phyloP scores from a whole-genome alignment of 1,139 yeast species.

The Schwanniomyces etchellsii region DNA sequence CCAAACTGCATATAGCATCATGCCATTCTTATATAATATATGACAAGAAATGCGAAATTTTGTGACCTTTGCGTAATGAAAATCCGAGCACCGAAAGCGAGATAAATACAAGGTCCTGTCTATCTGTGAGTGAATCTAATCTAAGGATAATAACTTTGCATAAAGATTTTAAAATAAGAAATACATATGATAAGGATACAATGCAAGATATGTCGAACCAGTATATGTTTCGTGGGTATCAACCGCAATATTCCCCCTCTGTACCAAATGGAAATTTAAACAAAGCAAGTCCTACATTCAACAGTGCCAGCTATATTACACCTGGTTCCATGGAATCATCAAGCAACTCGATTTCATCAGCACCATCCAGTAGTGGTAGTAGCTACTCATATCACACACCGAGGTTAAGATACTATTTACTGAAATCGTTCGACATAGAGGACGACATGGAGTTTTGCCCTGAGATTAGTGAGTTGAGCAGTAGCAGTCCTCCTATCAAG shows the following conservation, averaged over 20 bases:
- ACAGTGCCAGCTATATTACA: slow-evolving; percentile 18
- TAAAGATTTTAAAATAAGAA: no score
- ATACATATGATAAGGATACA: slow-evolving; percentile 1
- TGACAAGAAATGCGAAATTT: no score
- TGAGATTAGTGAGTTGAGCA: slow-evolving; percentile 33
- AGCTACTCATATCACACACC: slow-evolving; percentile 37
- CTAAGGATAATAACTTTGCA: no score
- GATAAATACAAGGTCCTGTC: no score
- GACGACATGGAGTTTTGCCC: slow-evolving; percentile 68
- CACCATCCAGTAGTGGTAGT: slow-evolving; percentile 2
- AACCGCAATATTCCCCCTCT: slow-evolving; percentile 31
- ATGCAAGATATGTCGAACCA: slow-evolving; percentile 25
- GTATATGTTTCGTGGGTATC: slow-evolving; percentile 27
- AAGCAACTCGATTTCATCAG: slow-evolving; percentile 5
- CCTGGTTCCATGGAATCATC: slow-evolving; percentile 10
- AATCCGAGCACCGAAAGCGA: no score
- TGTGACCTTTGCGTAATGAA: no score
- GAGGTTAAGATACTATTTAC: slow-evolving; percentile 40
- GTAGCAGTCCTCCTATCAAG: slow-evolving; percentile 18
- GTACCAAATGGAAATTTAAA: slow-evolving; percentile 9
- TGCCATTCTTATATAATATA: no score
- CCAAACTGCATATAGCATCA: no score
- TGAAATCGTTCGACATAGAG: slow-evolving; percentile 59
- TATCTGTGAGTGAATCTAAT: no score
- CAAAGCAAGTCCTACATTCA: slow-evolving; percentile 26